Conservation (phyloP, 1,139 yeast genomes). For the Sugiyamaella xylanicola region DNA sequence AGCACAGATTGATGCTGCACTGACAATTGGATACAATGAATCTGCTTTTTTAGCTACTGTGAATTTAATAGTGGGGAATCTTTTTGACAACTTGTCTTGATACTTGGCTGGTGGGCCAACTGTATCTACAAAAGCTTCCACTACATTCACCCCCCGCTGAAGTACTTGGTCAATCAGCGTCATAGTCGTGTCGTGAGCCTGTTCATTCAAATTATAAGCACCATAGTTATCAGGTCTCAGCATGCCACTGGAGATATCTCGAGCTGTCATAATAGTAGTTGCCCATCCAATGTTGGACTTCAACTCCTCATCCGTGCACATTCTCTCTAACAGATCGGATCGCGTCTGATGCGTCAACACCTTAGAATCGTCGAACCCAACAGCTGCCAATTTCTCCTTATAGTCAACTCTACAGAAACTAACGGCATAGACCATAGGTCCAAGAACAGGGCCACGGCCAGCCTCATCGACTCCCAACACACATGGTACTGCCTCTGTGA, state of each 20-base stretch:
- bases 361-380: conserved; percentile 93
- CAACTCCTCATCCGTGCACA: conserved; percentile 54
- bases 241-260: conserved; percentile 90
- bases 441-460: conserved; percentile 93
- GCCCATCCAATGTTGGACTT: conserved; percentile 79
- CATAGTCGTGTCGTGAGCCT: conserved; percentile 95
- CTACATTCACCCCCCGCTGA: conserved; percentile 61
- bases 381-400: conserved; percentile 55
- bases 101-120: conserved; percentile 93
- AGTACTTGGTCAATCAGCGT: conserved; percentile 65
- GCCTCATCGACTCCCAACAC: conserved; percentile 96
- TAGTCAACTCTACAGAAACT: conserved; percentile 69
- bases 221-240: conserved; percentile 58
- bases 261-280: conserved; percentile 79
- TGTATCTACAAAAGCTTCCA: conserved; percentile 84
- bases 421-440: conserved; percentile 96
- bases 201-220: conserved; percentile 80
- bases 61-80: conserved; percentile 71
- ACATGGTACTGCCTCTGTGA: conserved; percentile 39
- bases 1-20: conserved; percentile 96
- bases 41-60: conserved; percentile 97
- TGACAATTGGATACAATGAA: conserved; percentile 87
- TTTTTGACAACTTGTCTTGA: conserved; percentile 66
- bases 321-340: conserved; percentile 57
- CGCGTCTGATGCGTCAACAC: conserved; percentile 75